These are phyloP conservation scores for Craspedostauros australis DNA, from an alignment of 108 stramenopile species.

Conservation along the genomic window DNA sequence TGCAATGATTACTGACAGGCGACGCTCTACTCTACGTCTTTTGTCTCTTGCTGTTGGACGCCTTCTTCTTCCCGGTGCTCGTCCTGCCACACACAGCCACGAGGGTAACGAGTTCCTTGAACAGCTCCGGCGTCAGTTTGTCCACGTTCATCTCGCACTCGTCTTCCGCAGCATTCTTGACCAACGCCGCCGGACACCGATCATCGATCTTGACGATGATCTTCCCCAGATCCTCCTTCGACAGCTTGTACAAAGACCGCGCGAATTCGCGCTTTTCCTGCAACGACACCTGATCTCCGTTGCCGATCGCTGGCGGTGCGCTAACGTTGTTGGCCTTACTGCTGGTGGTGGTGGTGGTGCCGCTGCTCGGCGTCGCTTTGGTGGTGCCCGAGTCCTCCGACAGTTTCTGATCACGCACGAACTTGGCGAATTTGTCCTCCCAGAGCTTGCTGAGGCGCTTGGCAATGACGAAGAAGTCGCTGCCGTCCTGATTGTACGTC, in stretches of 20 bases:
- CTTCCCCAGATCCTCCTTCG: constrained; percentile 86
- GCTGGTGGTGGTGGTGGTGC: not conserved
- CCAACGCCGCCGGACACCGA: constrained; percentile 82
- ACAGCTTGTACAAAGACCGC: constrained; percentile 74
- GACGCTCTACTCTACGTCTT: no score
- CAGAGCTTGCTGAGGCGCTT: constrained; percentile 63
- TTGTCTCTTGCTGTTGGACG: constrained; percentile 16
- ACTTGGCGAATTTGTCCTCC: constrained; percentile 72
- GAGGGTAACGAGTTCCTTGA: constrained; percentile 58
- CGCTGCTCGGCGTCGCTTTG: no score
- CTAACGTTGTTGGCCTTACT: no score
- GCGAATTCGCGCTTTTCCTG: constrained; percentile 87
- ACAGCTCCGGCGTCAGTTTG: constrained; percentile 64
- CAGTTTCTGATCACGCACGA: constrained; percentile 19
- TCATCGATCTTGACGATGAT: constrained; percentile 85
- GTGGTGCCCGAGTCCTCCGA: no score
- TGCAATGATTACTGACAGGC: no score
- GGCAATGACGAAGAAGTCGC: constrained; percentile 81
- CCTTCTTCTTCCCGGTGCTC: constrained; percentile 41
- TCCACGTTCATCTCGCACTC: constrained; percentile 95
- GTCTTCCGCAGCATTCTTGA: constrained; percentile 79
- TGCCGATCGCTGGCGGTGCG: constrained; percentile 2
- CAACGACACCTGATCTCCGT: constrained; percentile 18
- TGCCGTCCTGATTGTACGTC: constrained; percentile 92
- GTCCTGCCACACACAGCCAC: constrained; percentile 9